A percentile compares a stretch with the other conserved stretches of the same genome.
These are phyloP conservation scores for Colletotrichum lini DNA, from an alignment of 2,329 filamentous ascomycete genomes.

Conservation along the genomic window DNA sequence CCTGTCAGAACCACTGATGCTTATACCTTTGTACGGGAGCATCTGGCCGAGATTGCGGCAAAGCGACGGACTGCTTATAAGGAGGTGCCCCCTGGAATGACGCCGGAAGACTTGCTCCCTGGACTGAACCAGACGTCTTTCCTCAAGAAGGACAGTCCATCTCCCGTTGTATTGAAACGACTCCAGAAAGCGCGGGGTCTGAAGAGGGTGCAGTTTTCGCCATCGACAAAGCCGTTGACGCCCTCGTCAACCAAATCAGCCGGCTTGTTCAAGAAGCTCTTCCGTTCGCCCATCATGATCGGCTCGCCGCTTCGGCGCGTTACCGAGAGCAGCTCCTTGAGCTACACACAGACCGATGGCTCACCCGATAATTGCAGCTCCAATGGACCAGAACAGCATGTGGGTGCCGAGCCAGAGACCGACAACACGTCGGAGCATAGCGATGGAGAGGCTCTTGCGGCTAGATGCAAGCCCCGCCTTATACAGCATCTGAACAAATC, in stretches of 20 bases:
- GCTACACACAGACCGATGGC: conserved; percentile 22
- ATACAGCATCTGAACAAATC: conserved; percentile 26
- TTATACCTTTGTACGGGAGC: conserved; percentile 29
- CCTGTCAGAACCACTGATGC: conserved; percentile 31
- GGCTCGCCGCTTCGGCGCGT: conserved; percentile 14
- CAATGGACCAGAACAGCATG: neutral
- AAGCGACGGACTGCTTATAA: neutral
- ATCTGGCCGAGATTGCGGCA: conserved; percentile 31
- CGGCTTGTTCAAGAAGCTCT: conserved; percentile 25
- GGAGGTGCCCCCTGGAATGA: neutral
- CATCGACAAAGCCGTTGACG: conserved; percentile 10
- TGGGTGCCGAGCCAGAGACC: conserved; percentile 1
- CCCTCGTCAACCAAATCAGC: conserved; percentile 5
- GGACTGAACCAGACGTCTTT: conserved; percentile 1
- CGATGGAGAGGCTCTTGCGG: conserved; percentile 12
- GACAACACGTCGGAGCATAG: conserved; percentile 24
- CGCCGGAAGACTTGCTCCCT: neutral
- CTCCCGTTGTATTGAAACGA: conserved; percentile 32
- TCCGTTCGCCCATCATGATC: conserved; percentile 4
- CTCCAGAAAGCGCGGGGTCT: conserved; percentile 33
- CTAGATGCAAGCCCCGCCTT: conserved; percentile 20
- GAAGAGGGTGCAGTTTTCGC: conserved; percentile 37
- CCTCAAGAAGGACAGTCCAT: conserved; percentile 22
- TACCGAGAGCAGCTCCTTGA: conserved; percentile 5
- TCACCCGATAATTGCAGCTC: conserved; percentile 13